Evolutionary conservation across 352 stramenopile species (phyloP).

Genomic region (Globisporangium cederbergense): DNA sequence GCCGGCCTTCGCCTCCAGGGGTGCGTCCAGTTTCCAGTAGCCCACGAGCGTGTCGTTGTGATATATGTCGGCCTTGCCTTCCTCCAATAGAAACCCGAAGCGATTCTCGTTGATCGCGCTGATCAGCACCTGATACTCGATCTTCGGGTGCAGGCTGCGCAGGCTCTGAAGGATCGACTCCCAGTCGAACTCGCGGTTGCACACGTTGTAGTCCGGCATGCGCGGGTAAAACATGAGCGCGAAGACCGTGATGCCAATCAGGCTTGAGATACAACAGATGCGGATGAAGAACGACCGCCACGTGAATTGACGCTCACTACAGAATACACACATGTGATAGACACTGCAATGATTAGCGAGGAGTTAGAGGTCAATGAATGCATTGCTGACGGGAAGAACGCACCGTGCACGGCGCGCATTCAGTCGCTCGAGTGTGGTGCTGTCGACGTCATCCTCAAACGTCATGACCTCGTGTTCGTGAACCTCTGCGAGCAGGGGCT

Average conservation of each 20-base stretch:
- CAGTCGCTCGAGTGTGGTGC: constrained; percentile 49
- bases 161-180: constrained; percentile 82
- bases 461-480: constrained; percentile 46
- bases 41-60: constrained; percentile 71
- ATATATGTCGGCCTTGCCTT: constrained; percentile 77
- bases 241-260: constrained; percentile 63
- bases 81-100: constrained; percentile 78
- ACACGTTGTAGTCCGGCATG: constrained; percentile 87
- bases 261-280: constrained; percentile 43
- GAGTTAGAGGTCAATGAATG: background rate
- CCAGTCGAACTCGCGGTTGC: constrained; percentile 88
- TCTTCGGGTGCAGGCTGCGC: constrained; percentile 65
- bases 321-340: background rate
- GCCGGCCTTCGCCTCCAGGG: constrained; percentile 61
- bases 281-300: constrained; percentile 51
- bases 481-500: constrained; percentile 51
- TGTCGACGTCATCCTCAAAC: constrained; percentile 63
- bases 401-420: constrained; percentile 35
- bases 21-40: constrained; percentile 64
- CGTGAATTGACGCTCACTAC: constrained; percentile 40
- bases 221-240: constrained; percentile 87
- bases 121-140: constrained; percentile 83
- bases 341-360: background rate
- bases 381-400: background rate
- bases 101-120: constrained; percentile 89